phyloP scores from a whole-genome alignment of 306 rosid species.

The Psophocarpus tetragonolobus region DNA sequence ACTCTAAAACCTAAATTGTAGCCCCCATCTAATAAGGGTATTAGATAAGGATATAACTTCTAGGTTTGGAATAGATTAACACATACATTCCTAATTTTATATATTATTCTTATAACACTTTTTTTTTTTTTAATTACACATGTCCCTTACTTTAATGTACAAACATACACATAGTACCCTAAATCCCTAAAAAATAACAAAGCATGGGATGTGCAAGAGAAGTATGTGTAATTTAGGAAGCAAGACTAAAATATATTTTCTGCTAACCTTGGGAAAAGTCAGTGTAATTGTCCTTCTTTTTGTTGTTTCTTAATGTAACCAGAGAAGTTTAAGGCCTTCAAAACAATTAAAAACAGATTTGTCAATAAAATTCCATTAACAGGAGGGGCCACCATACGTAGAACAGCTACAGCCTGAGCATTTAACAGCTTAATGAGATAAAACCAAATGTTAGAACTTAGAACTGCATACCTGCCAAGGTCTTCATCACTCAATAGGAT shows the following conservation, averaged over 20 bases:
- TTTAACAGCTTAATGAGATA: constrained; percentile 24
- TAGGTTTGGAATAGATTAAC: no score
- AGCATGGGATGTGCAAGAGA: background rate
- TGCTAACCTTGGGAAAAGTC: background rate
- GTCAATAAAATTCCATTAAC: constrained; percentile 12
- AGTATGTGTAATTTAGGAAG: background rate
- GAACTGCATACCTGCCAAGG: constrained; percentile 81
- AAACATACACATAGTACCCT: background rate
- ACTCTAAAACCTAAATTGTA: no score
- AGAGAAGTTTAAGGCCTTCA: background rate
- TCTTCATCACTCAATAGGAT: constrained; percentile 88
- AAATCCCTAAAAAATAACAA: no score
- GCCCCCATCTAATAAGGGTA: no score
- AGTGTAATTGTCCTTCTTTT: background rate
- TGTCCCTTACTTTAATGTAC: background rate
- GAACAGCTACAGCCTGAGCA: constrained; percentile 14
- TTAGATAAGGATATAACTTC: no score
- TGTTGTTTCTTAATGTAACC: background rate
- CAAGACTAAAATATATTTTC: background rate
- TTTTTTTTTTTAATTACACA: background rate
- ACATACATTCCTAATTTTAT: background rate
- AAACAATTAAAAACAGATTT: background rate
- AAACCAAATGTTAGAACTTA: constrained; percentile 38
- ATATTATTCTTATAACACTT: background rate
- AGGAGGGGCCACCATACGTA: constrained; percentile 4